Percentiles rank a stretch among this genome's conserved stretches.
These are phyloP conservation scores for Coemansia sp. DNA, from an alignment of 192 early-diverging fungal species.

Conservation along the genomic window DNA sequence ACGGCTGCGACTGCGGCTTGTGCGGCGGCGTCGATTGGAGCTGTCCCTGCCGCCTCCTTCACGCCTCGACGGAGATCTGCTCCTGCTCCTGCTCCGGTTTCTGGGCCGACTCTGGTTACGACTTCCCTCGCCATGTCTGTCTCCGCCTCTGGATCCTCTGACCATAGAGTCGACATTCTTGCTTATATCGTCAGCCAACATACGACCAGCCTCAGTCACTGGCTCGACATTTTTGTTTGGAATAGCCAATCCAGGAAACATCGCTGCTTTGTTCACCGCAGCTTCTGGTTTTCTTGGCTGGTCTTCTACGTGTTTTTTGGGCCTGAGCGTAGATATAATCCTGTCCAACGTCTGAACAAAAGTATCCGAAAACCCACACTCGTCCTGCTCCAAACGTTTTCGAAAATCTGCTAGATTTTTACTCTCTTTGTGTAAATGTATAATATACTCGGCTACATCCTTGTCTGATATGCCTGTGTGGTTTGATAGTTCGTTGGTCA, in stretches of 20 bases:
- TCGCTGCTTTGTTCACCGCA: constrained; percentile 55
- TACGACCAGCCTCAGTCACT: constrained; percentile 7
- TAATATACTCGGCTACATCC: constrained; percentile 86
- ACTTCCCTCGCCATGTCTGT: constrained; percentile 1
- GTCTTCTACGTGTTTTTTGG: constrained; percentile 33
- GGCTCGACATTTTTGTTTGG: constrained; percentile 13
- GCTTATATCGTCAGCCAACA: constrained; percentile 32
- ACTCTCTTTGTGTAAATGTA: constrained; percentile 76
- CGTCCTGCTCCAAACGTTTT: constrained; percentile 59
- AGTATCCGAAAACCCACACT: constrained; percentile 78
- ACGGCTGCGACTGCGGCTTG: constrained; percentile 8
- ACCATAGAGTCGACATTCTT: constrained; percentile 35
- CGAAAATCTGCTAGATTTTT: constrained; percentile 65
- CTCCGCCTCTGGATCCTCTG: neutral
- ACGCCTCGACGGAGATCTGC: constrained; percentile 15
- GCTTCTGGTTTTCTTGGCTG: constrained; percentile 22
- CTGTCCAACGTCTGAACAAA: constrained; percentile 84
- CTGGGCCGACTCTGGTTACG: constrained; percentile 9
- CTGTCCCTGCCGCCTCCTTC: neutral
- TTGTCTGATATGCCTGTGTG: constrained; percentile 91
- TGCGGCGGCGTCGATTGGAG: constrained; percentile 17
- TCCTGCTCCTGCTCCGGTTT: constrained; percentile 19
- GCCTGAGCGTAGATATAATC: constrained; percentile 81
- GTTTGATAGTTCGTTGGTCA: constrained; percentile 87
- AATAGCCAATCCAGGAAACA: constrained; percentile 79